These are phyloP conservation scores for Penicillium odoratum DNA, from an alignment of 495 filamentous ascomycete genomes.

Conservation along the genomic window DNA sequence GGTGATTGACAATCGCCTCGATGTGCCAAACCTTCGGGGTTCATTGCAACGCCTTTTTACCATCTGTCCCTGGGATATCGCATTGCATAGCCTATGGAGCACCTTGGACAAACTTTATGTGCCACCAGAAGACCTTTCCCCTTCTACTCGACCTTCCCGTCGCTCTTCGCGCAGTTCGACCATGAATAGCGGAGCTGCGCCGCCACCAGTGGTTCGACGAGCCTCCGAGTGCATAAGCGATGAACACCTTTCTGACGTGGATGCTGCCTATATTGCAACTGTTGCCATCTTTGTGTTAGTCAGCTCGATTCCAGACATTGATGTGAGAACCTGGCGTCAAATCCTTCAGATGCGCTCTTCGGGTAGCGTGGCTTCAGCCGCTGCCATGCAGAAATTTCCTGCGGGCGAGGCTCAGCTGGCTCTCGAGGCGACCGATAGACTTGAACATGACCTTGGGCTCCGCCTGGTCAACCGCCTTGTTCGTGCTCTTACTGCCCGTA, in stretches of 20 bases:
- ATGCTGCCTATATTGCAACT: slow-evolving; percentile 57
- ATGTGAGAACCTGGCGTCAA: slow-evolving; percentile 48
- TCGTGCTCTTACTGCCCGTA: slow-evolving; percentile 51
- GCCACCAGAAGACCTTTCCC: slow-evolving; percentile 57
- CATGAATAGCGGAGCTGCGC: slow-evolving; percentile 19
- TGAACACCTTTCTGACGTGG: slow-evolving; percentile 49
- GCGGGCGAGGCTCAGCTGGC: slow-evolving; percentile 29
- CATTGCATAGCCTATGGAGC: slow-evolving; percentile 77
- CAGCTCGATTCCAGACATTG: slow-evolving; percentile 49
- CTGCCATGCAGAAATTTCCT: slow-evolving; percentile 41
- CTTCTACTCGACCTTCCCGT: slow-evolving; percentile 34
- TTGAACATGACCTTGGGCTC: slow-evolving; percentile 62
- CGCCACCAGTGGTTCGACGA: slow-evolving; percentile 31
- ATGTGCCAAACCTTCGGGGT: slow-evolving; percentile 33
- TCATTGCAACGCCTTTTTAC: slow-evolving; percentile 38
- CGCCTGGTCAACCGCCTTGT: slow-evolving; percentile 56
- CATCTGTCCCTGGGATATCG: slow-evolving; percentile 51
- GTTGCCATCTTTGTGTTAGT: slow-evolving; percentile 59
- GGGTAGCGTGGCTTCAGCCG: slow-evolving; percentile 51
- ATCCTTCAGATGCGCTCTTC: slow-evolving; percentile 53
- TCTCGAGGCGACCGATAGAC: slow-evolving; percentile 47
- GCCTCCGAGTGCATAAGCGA: slow-evolving; percentile 28
- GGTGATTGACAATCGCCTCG: slow-evolving; percentile 21
- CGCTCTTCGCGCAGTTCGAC: slow-evolving; percentile 39
- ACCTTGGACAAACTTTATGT: slow-evolving; percentile 66